Conservation (phyloP, 257 asterid genomes). For the Thymus mandschuricus region DNA sequence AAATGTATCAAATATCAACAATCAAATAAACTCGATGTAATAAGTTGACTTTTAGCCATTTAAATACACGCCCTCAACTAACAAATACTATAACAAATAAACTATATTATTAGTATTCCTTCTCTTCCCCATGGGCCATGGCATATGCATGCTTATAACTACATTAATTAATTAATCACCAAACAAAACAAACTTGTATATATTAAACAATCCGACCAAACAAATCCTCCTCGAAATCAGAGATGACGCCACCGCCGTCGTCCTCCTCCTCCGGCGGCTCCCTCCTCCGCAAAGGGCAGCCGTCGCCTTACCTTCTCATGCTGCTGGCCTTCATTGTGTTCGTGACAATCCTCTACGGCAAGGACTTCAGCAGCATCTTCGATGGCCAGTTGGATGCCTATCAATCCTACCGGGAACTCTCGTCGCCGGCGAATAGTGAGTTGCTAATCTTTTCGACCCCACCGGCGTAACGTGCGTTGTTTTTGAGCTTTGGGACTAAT, state of each 20-base stretch:
- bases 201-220: constrained; percentile 28
- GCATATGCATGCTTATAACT: background rate
- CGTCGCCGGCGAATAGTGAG: constrained; percentile 35
- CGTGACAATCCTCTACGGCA: constrained; percentile 56
- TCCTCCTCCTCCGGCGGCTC: constrained; percentile 36
- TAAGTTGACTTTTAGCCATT: too few species aligned
- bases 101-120: constrained; percentile 27
- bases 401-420: constrained; percentile 25
- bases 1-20: too few species aligned
- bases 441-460: background rate
- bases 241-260: constrained; percentile 46
- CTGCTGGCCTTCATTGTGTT: constrained; percentile 56
- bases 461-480: background rate
- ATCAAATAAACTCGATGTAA: too few species aligned
- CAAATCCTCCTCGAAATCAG: background rate
- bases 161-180: constrained; percentile 4
- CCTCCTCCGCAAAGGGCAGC: constrained; percentile 46
- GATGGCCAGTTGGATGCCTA: constrained; percentile 37
- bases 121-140: constrained; percentile 39
- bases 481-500: background rate
- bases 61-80: background rate
- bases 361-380: constrained; percentile 49
- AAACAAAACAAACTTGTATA: constrained; percentile 37
- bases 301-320: constrained; percentile 50
- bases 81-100: background rate